These are phyloP conservation scores for Fusarium pseudograminearum DNA, from an alignment of 2,329 filamentous ascomycete genomes.

Conservation along the genomic window DNA sequence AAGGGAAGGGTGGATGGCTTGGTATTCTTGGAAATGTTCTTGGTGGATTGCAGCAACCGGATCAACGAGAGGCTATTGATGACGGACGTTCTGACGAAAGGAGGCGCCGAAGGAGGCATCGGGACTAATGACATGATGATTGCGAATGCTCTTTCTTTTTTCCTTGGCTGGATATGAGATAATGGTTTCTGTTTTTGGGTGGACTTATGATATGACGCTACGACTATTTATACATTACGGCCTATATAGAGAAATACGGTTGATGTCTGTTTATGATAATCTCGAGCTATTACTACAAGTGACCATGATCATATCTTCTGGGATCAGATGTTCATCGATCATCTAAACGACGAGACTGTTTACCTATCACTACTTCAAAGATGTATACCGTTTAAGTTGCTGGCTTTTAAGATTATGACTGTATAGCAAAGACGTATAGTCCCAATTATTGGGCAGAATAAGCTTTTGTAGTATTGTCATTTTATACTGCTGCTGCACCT, in stretches of 20 bases:
- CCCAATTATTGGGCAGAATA: neutral
- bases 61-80: conserved; percentile 23
- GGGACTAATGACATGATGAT: conserved; percentile 45
- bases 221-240: conserved; percentile 45
- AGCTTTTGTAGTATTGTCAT: neutral
- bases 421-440: neutral
- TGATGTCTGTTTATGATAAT: conserved; percentile 24
- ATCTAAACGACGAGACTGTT: neutral
- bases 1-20: conserved; percentile 50
- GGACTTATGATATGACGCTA: conserved; percentile 42
- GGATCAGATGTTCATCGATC: neutral
- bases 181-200: conserved; percentile 28
- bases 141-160: conserved; percentile 23
- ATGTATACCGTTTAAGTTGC: neutral
- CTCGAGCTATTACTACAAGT: too few species aligned
- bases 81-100: conserved; percentile 37
- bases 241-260: conserved; percentile 44
- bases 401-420: neutral
- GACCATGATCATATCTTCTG: neutral
- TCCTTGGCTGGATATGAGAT: conserved; percentile 34
- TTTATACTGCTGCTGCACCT: neutral
- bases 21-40: conserved; percentile 50
- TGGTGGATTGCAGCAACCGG: conserved; percentile 38
- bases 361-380: neutral
- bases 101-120: conserved; percentile 27